Evolutionary conservation across 1,284 basidiomycete genomes (phyloP).

Genomic region (Ganoderma lingzhi): DNA sequence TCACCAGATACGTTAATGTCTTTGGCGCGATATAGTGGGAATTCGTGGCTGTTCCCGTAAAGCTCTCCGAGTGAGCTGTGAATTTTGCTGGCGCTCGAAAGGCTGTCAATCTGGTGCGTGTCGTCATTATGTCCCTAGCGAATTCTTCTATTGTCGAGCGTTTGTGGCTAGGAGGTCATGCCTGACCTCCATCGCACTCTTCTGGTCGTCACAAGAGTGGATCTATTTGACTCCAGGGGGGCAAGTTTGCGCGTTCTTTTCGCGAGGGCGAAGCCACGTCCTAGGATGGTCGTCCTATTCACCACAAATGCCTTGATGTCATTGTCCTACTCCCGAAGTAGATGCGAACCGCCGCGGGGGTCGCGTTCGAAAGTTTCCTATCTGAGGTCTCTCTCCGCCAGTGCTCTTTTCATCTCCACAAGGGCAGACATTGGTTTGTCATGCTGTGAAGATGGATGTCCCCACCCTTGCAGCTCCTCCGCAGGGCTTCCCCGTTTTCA

Average conservation of each 20-base stretch:
- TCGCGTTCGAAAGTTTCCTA: constrained; percentile 24
- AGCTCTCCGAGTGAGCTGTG: constrained; percentile 3
- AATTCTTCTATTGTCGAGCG: neutral
- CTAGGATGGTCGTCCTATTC: neutral
- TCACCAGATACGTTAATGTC: constrained; percentile 21
- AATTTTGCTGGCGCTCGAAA: neutral
- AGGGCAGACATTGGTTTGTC: constrained; percentile 5
- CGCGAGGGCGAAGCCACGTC: neutral
- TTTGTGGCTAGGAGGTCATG: neutral
- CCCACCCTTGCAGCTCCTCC: constrained; percentile 2
- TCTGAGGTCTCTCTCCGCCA: constrained; percentile 18
- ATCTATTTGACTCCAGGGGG: neutral
- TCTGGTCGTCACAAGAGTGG: neutral
- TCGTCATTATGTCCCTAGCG: neutral
- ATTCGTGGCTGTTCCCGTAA: neutral
- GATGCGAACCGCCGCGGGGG: constrained; percentile 18
- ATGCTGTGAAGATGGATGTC: neutral
- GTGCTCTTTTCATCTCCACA: constrained; percentile 1
- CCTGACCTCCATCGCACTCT: too few relatives aligned
- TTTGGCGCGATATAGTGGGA: constrained; percentile 4
- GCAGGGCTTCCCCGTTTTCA: constrained; percentile 6
- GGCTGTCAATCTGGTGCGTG: constrained; percentile 2
- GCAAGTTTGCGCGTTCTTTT: neutral
- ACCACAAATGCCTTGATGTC: constrained; percentile 6
- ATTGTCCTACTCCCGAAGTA: constrained; percentile 21